Evolutionary conservation across 139 green algal genomes (phyloP), one percentile per base, ranked within the genome.

Genomic region (Chlamydomonas sphaeroides): DNA sequence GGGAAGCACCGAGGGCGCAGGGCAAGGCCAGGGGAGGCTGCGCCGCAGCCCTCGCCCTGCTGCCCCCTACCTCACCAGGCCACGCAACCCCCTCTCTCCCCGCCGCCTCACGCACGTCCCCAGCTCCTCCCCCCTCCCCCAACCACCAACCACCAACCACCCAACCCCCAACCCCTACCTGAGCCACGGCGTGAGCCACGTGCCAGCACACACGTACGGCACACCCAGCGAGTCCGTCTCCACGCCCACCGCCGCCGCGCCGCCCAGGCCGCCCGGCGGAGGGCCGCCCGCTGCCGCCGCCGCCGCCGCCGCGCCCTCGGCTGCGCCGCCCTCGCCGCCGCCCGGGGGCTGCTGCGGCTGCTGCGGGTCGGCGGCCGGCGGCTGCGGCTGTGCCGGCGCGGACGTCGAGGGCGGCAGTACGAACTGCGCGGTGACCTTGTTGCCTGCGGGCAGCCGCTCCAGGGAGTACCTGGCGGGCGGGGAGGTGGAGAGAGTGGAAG

Each of bases 141-240:
- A n/a, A n/a, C n/a, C n/a, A n/a, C n/a, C 53, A 62, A n/a, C 20
- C 15, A 28, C 21, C 53, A 62, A 28, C 30, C 59, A 20, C 3
- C 59, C 59, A 21, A 15, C 28, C 59, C 30, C 28, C 30, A 3
- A 32, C 32, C 20, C 86, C 48, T 61, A 86, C 32, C 65, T 42
- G 35, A 90, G 66, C 83, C 86, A 88, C 0, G 82, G 72, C 7
- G 86, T 57, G 36, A 90, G 57, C 49, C 62, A 81, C 48, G 84
- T n/a, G n/a, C 86, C 86, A 26, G 75, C 75, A 35, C 65, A 78
- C 30, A 32, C 2, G 30, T 66, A 41, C 17, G 82, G 86, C 11
- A 80, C 78, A 41, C 80, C 85, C 35, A 77, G 36, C 11, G 61
- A 65, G 26, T 89, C 78, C 26, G 41, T 53, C 23, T 25, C 25